Base-by-base conservation (phyloP, 192 early-diverging fungal genomes). In the Backusella morwellensis region DNA sequence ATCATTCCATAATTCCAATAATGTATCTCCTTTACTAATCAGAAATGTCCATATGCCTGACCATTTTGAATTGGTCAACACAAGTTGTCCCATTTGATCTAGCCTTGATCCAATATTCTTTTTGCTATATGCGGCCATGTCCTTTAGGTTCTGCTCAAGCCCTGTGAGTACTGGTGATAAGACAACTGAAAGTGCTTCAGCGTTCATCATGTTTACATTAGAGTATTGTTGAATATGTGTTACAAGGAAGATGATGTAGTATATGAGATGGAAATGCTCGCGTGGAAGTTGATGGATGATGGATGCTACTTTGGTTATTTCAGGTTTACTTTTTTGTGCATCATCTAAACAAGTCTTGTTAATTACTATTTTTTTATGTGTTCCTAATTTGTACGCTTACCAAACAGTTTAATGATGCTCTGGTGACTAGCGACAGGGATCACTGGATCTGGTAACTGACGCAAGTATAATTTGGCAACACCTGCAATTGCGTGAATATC, bases 401-500 rank as follows among this genome's bases (percentile, higher is more conserved):
- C 36, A 32, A 74, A 71, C 21, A 66, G 6, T 66, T 77, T n/a
- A 29, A 77, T 40, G 56, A 73, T 77, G 15, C 59, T 32, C 6
- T 73, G 68, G 12, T 81, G 80, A 56, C 68, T 72, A 35, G 71
- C 73, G 14, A 23, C 50, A 21, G 81, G 81, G 34, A 82, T 78
- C n/a, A 78, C 81, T 29, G 81, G 67, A 26, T 72, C 69, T n/a
- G 81, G 81, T 35, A 82, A 41, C 29, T 72, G 47, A 29, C 68
- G 56, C 36, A 82, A 36, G 59, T 78, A 82, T 72, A 76, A 72
- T 66, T 82, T 82, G 3, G 78, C 63, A 35, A 78, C 68, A 63
- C 77, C 72, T 21, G 81, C 75, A 38, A 82, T 76, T 19, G 81
- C 68, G 63, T 82, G 81, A 42, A 82, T 82, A 50, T 82, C 77